phyloP scores from a whole-genome alignment of 1,284 basidiomycete species.

The Papiliotrema flavescens region DNA sequence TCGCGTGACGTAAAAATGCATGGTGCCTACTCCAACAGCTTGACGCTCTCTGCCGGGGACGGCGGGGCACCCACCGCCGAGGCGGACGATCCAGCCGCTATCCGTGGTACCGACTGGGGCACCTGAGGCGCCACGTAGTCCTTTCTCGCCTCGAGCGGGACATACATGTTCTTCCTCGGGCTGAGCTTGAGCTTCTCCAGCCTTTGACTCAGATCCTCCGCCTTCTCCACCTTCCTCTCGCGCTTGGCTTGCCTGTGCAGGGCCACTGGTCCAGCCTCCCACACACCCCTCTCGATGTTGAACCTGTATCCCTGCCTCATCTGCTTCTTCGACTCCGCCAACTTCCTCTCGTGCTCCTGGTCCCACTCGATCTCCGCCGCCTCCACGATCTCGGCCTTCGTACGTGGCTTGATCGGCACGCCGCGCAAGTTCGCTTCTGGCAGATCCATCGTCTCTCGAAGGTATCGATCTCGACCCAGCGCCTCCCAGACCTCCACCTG shows the following conservation, averaged over 20 bases:
- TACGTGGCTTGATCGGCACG: constrained; percentile 33
- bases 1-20: too few species aligned
- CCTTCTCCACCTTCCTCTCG: constrained; percentile 16
- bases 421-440: constrained; percentile 34
- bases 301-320: background rate
- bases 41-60: too few species aligned
- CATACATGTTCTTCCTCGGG: constrained; percentile 28
- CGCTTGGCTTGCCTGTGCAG: constrained; percentile 11
- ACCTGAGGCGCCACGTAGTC: background rate
- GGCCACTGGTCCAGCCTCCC: constrained; percentile 13
- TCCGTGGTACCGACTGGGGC: background rate
- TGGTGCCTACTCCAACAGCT: too few species aligned
- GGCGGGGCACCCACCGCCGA: too few species aligned
- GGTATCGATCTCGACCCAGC: constrained; percentile 34
- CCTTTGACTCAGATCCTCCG: constrained; percentile 18
- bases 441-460: constrained; percentile 25
- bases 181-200: constrained; percentile 21
- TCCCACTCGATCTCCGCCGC: constrained; percentile 35
- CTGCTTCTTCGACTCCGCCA: constrained; percentile 14
- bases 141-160: constrained; percentile 14
- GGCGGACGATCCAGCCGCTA: too few species aligned
- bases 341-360: constrained; percentile 14
- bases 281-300: background rate
- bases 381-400: constrained; percentile 42
- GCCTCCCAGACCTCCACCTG: constrained; percentile 38